phyloP scores from a whole-genome alignment of 2,329 filamentous ascomycete species.

The Orbilia ellipsospora region DNA sequence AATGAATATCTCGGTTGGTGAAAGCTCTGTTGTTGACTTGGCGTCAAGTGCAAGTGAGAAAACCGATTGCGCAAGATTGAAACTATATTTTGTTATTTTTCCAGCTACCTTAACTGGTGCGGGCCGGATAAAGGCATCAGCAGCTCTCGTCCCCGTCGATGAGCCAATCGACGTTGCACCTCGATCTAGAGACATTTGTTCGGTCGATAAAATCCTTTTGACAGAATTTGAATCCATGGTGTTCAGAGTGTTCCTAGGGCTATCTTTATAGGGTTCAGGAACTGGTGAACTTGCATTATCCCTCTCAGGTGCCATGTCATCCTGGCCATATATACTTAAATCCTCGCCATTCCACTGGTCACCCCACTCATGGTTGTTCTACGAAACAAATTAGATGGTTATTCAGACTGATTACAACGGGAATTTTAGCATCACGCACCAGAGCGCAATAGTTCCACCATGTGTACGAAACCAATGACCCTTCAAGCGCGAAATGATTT shows the following conservation, averaged over 20 bases:
- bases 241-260: constrained; percentile 24
- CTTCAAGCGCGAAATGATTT: constrained; percentile 92
- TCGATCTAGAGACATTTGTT: constrained; percentile 65
- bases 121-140: constrained; percentile 91
- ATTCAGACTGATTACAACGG: constrained; percentile 5
- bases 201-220: constrained; percentile 71
- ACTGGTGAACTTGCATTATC: constrained; percentile 59
- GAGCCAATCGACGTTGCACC: constrained; percentile 63
- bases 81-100: constrained; percentile 76
- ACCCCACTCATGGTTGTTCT: constrained; percentile 88
- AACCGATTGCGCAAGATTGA: constrained; percentile 81
- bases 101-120: constrained; percentile 81
- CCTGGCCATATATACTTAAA: constrained; percentile 84
- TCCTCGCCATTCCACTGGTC: constrained; percentile 99
- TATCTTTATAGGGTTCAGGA: constrained; percentile 45
- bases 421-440: constrained; percentile 64
- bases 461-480: constrained; percentile 83
- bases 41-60: constrained; percentile 79
- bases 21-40: constrained; percentile 70
- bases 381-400: constrained; percentile 7
- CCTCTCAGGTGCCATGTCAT: constrained; percentile 71
- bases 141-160: constrained; percentile 81
- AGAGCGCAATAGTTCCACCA: constrained; percentile 85
- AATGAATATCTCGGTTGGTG: constrained; percentile 83
- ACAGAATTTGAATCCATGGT: constrained; percentile 58